These are phyloP conservation scores for Rhynchosporium graminicola DNA, from an alignment of 2,329 filamentous ascomycete genomes.

Conservation along the genomic window DNA sequence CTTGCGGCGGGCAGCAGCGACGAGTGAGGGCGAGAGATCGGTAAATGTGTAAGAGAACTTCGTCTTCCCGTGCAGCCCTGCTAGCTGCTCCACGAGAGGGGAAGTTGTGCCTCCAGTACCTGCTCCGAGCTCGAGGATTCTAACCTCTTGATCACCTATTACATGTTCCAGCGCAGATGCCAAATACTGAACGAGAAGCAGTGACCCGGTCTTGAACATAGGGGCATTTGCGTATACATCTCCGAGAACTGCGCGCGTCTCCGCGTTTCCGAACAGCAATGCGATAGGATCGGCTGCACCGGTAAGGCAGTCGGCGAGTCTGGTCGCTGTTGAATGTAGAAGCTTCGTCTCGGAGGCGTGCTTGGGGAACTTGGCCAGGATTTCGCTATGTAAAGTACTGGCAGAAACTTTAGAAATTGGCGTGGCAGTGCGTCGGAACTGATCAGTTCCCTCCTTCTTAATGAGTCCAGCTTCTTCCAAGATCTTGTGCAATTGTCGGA, in stretches of 20 bases:
- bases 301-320: constrained; percentile 30
- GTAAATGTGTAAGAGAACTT: constrained; percentile 47
- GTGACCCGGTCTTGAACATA: constrained; percentile 19
- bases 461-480: constrained; percentile 35
- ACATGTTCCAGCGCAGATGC: background rate
- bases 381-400: background rate
- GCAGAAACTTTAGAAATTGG: constrained; percentile 37
- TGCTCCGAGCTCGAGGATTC: constrained; percentile 48
- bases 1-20: constrained; percentile 30
- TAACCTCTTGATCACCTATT: constrained; percentile 26
- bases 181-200: constrained; percentile 22
- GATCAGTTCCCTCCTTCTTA: background rate
- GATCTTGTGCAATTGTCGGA: constrained; percentile 36
- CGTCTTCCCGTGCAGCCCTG: constrained; percentile 29
- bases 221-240: constrained; percentile 35
- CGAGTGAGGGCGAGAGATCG: constrained; percentile 43
- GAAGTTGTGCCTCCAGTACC: constrained; percentile 48
- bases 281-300: constrained; percentile 31
- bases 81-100: constrained; percentile 31
- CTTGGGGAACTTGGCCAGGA: constrained; percentile 35
- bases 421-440: constrained; percentile 26
- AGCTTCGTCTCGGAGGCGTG: constrained; percentile 36
- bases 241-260: constrained; percentile 29
- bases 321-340: constrained; percentile 24
- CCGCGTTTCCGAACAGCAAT: constrained; percentile 33